Evolutionary conservation across 352 stramenopile genomes (phyloP).

Genomic region (Phytophthora podocarpi): DNA sequence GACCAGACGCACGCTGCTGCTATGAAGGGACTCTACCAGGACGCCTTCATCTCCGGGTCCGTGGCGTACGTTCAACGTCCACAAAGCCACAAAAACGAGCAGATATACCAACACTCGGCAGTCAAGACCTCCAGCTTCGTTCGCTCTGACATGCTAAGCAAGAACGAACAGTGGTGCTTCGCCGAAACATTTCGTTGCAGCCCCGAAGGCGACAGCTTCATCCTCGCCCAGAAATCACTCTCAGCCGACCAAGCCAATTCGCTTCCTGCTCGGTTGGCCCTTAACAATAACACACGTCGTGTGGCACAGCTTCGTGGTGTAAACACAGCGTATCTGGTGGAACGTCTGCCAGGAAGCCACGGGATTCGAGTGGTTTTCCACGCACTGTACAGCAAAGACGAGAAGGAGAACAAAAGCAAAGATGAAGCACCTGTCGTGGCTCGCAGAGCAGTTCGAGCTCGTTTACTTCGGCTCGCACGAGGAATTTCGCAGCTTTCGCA

Average conservation of each 20-base stretch:
- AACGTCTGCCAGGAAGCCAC: slow-evolving; percentile 27
- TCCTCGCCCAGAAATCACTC: slow-evolving; percentile 24
- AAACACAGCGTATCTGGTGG: slow-evolving; percentile 37
- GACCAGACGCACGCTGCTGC: slow-evolving; percentile 23
- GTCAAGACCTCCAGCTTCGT: slow-evolving; percentile 46
- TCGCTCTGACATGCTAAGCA: slow-evolving; percentile 33
- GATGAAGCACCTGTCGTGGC: background rate
- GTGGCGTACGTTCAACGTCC: slow-evolving; percentile 30
- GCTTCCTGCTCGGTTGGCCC: slow-evolving; percentile 20
- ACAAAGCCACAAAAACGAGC: background rate
- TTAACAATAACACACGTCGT: slow-evolving; percentile 15
- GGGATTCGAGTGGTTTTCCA: slow-evolving; percentile 47
- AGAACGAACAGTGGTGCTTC: slow-evolving; percentile 54
- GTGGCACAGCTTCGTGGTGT: slow-evolving; percentile 46
- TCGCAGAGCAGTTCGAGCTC: slow-evolving; percentile 8
- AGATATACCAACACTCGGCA: slow-evolving; percentile 15
- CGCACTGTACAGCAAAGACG: no score
- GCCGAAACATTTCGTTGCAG: slow-evolving; percentile 32
- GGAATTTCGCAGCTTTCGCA: slow-evolving; percentile 26
- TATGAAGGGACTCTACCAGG: slow-evolving; percentile 44
- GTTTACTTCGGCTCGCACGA: slow-evolving; percentile 30
- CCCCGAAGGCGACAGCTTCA: slow-evolving; percentile 25
- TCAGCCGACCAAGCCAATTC: slow-evolving; percentile 1
- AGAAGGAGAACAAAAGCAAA: no score
- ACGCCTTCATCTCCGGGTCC: slow-evolving; percentile 38